These are phyloP conservation scores for Rhynchospora pubera DNA, from an alignment of 176 grass and related monocot genomes.

Conservation along the genomic window DNA sequence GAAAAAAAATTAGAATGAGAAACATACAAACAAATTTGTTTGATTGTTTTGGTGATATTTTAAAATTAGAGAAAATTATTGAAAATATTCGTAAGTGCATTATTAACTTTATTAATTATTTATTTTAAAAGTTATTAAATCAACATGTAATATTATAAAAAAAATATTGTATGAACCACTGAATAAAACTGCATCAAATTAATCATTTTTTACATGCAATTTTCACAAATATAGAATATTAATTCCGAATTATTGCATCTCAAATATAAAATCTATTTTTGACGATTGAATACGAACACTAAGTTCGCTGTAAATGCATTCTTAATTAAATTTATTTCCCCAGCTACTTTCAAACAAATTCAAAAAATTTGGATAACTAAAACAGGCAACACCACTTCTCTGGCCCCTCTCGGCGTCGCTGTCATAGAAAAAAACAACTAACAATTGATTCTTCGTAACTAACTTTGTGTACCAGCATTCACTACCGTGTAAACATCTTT, in stretches of 20 bases:
- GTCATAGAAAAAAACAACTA: neutral
- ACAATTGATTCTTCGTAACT: neutral
- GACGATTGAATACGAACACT: neutral
- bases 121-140: too few species aligned
- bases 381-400: neutral
- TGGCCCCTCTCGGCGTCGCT: neutral
- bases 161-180: too few species aligned
- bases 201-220: too few species aligned
- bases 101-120: too few species aligned
- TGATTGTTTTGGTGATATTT: too few species aligned
- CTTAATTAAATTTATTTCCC: neutral
- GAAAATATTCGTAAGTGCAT: too few species aligned
- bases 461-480: neutral
- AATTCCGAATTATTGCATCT: neutral
- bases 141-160: too few species aligned
- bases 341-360: neutral
- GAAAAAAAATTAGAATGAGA: too few species aligned
- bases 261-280: neutral
- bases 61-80: too few species aligned
- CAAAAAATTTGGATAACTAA: slow-evolving; percentile 6
- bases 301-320: neutral
- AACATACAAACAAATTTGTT: too few species aligned
- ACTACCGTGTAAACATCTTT: neutral
- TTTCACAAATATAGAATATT: too few species aligned
- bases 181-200: too few species aligned